Base-by-base conservation (phyloP, 2,329 filamentous ascomycete genomes). In the Penicillium occitanis region DNA sequence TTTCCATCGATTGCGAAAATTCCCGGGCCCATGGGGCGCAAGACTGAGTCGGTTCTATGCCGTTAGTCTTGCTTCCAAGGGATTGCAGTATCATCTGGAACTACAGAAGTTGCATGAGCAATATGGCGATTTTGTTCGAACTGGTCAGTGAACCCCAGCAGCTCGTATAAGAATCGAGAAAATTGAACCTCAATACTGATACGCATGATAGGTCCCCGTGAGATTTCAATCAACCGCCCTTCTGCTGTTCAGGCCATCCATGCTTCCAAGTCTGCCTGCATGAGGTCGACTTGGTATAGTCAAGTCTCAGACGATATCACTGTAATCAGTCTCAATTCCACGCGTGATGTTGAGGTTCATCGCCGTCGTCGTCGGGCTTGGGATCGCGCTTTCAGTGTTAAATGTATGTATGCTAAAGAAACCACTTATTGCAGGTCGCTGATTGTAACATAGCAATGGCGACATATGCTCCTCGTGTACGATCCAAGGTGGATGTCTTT, bases 311-410 rank as follows among this genome's bases (percentile, higher is more conserved):
- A 58, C 30, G 61, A 64, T 46, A 40, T 50, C 5, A 64, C 35
- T 3, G 42, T 42, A 35, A 40, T 55, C 13, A 33, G 30, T 44
- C 35, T 65, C 28, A 37, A 60, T 42, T 42, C 46, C 7, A 61
- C 35, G 8, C 51, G 63, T 19, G 61, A 66, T 62, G 42, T 42
- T 13, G 46, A 66, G 11, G 33, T 44, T 17, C 61, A 66, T 57
- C 50, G 61, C 10, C 44, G 40, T 40, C 61, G 65, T 19, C 61
- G 65, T 25, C 64, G 40, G 55, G 60, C 65, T 28, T 66, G 65
- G 65, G 65, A 66, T 63, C 60, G 61, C 22, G 61, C 35, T 3
- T 66, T 66, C 17, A 59, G 61, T 40, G 48, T 55, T 11, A 66
- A 66, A 63, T 62, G 65, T 66, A 64, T 14, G 42, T 40, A 19